Evolutionary conservation across 306 rosid species (phyloP), one percentile per base, ranked within the genome.

Genomic region (Casuarina glauca): DNA sequence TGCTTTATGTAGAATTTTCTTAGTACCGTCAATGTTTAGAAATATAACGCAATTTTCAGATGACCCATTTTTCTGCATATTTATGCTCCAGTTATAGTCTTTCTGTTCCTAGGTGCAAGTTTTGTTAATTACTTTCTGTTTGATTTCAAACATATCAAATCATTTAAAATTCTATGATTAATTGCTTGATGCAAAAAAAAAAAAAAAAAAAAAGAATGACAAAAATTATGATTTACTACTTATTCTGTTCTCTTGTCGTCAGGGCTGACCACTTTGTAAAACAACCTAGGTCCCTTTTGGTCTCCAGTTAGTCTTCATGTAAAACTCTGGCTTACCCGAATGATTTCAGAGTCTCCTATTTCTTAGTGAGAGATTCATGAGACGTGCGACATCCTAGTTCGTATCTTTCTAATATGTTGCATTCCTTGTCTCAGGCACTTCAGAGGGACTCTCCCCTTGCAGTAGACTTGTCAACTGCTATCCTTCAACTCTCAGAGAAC

Each of bases 391-490:
- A 64, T 1, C 32, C 32, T 26, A 44, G 26, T 60, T 3, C 13
- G 12, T 48, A 48, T 48, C 51, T 48, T 3, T 48, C 36, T 50
- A 41, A 45, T 36, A 64, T 74, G 41, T 39, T 52, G 72, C 75
- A 77, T 70, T 58, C 69, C 17, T 63, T 67, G 79, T 70, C 48
- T 57, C 86, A 90, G 97, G 97, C 96, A 62, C 91, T 93, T 79
- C 97, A 86, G 80, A 89, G 96, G 88, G 98, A 93, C 85, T 91
- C 96, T 84, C 97, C 97, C 66, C 93, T 93, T 35, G 96, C 98
- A 12, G 88, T 85, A 13, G 98, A 93, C 78, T 38, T 93, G 72
- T 93, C 98, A 58, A 93, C 97, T 0, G 93, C 98, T 43, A 91
- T 93, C 82, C 98, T 94, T 76, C 93, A 91, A 79, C 98, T 94